Conservation (phyloP, 352 stramenopile genomes). For the Saprolegnia parasitica region DNA sequence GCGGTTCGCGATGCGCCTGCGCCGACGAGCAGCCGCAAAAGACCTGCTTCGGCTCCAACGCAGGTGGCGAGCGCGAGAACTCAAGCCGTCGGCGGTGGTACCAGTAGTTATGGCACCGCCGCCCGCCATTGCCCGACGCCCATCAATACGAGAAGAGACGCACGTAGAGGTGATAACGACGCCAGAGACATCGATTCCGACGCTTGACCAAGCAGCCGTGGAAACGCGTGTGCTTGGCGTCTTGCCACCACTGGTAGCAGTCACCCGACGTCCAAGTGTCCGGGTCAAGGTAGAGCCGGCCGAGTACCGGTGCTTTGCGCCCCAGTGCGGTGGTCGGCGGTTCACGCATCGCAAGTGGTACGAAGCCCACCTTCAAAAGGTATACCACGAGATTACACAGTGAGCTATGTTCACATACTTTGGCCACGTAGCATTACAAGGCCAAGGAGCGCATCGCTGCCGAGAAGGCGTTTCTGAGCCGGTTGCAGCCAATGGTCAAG, state of each 20-base stretch:
- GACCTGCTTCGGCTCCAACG: conserved; percentile 5
- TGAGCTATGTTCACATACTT: neutral
- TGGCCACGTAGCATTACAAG: conserved; percentile 6
- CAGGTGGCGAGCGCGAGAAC: neutral
- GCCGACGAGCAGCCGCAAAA: neutral
- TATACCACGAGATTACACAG: neutral
- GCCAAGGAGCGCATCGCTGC: conserved; percentile 13
- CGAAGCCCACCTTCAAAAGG: conserved; percentile 16
- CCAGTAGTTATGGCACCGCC: too few species aligned
- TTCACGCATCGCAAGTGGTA: conserved; percentile 27
- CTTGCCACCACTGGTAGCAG: neutral
- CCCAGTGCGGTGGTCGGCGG: conserved; percentile 11
- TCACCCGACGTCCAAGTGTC: neutral
- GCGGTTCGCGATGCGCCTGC: neutral
- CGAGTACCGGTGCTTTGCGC: conserved; percentile 24
- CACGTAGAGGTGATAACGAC: too few species aligned
- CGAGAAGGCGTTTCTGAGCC: conserved; percentile 11
- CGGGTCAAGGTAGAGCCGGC: neutral
- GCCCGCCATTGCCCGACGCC: too few species aligned
- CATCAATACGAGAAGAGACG: too few species aligned
- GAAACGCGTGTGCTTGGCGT: neutral
- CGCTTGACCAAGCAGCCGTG: neutral
- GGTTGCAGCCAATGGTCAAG: neutral
- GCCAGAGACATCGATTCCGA: too few species aligned
- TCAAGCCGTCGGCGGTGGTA: neutral